These are phyloP conservation scores for Tolypocladium album DNA, from an alignment of 2,329 filamentous ascomycete species.

Conservation along the genomic window DNA sequence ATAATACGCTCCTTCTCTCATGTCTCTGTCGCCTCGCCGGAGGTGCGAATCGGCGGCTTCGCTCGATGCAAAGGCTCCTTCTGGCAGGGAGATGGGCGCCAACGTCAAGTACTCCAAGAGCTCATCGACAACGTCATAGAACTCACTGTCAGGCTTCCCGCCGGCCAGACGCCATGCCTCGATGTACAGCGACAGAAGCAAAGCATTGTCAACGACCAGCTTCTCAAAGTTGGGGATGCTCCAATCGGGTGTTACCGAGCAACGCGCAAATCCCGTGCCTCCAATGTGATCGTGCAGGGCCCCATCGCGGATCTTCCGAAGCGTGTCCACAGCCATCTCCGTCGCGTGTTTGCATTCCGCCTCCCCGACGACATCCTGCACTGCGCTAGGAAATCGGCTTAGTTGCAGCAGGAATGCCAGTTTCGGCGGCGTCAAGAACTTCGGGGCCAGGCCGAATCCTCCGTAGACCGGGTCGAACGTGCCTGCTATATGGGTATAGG, in stretches of 20 bases:
- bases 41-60: conserved; percentile 84
- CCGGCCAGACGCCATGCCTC: conserved; percentile 64
- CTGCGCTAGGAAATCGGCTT: conserved; percentile 56
- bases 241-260: conserved; percentile 88
- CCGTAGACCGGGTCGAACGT: conserved; percentile 73
- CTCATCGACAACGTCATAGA: conserved; percentile 69
- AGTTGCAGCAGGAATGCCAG: conserved; percentile 72
- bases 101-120: conserved; percentile 78
- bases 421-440: conserved; percentile 84
- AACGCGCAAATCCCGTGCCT: conserved; percentile 50
- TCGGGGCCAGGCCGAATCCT: conserved; percentile 73
- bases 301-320: conserved; percentile 58
- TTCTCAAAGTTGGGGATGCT: conserved; percentile 94
- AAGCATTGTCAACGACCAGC: conserved; percentile 86
- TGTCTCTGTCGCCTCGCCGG: conserved; percentile 63
- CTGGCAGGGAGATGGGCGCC: conserved; percentile 51
- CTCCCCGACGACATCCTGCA: conserved; percentile 79
- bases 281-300: conserved; percentile 46
- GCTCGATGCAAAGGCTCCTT: conserved; percentile 74
- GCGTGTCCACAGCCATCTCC: conserved; percentile 69
- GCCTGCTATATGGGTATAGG: conserved; percentile 65
- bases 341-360: conserved; percentile 64
- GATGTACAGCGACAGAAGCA: conserved; percentile 73
- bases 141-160: conserved; percentile 49
- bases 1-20: conserved; percentile 87